These are phyloP conservation scores for Aspergillus sp. DNA, from an alignment of 2,329 filamentous ascomycete species.

Conservation along the genomic window DNA sequence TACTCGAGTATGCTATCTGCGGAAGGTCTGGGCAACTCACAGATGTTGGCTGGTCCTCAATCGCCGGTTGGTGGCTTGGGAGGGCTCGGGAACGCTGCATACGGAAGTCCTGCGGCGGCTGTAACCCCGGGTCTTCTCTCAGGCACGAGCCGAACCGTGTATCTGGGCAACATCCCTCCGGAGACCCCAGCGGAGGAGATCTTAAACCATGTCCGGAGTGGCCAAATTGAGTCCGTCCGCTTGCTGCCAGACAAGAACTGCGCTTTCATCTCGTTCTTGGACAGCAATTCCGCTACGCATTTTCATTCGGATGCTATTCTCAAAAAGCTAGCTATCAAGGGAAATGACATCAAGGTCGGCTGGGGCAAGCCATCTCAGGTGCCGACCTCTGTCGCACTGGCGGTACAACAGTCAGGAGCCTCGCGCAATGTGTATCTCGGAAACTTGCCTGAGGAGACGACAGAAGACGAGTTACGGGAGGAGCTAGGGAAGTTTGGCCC, in stretches of 20 bases:
- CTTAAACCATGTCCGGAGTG: slow-evolving; percentile 90
- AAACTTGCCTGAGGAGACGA: slow-evolving; percentile 86
- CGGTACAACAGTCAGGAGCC: slow-evolving; percentile 95
- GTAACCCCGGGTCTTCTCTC: slow-evolving; percentile 81
- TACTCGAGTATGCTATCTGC: slow-evolving; percentile 88
- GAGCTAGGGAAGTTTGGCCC: slow-evolving; percentile 95
- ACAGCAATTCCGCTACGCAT: slow-evolving; percentile 95
- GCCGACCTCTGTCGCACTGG: slow-evolving; percentile 93
- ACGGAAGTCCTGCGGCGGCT: slow-evolving; percentile 70
- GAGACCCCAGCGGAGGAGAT: slow-evolving; percentile 98
- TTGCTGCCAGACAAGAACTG: slow-evolving; percentile 99
- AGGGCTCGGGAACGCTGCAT: slow-evolving; percentile 63
- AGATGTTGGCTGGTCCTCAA: slow-evolving; percentile 80
- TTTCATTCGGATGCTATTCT: slow-evolving; percentile 99
- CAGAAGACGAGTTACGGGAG: slow-evolving; percentile 90
- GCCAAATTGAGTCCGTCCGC: slow-evolving; percentile 98
- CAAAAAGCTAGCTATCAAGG: slow-evolving; percentile 98
- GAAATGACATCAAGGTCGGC: slow-evolving; percentile 98
- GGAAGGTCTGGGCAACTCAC: slow-evolving; percentile 77
- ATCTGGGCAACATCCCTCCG: slow-evolving; percentile 96
- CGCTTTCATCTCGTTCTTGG: slow-evolving; percentile 98
- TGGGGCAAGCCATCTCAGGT: slow-evolving; percentile 99
- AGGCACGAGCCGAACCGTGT: slow-evolving; percentile 93
- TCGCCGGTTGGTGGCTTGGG: slow-evolving; percentile 81
- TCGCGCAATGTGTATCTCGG: slow-evolving; percentile 97